Conservation (phyloP, 1,284 basidiomycete genomes). For the Bondarzewia mesenterica region DNA sequence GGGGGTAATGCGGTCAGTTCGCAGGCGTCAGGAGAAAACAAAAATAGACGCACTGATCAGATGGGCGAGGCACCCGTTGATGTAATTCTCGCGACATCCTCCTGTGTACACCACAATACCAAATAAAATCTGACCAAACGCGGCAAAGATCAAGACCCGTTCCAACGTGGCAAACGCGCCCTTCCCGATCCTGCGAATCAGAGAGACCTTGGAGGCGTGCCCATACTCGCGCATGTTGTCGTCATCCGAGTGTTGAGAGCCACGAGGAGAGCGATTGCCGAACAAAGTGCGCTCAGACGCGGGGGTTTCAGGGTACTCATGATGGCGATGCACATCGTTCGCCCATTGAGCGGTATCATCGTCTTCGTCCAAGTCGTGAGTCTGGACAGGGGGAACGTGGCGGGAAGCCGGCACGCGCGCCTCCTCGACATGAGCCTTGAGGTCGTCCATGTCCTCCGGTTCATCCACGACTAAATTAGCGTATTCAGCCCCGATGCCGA, state of each 20-base stretch:
- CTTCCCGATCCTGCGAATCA: conserved; percentile 34
- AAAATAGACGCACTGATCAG: conserved; percentile 68
- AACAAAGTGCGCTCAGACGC: conserved; percentile 50
- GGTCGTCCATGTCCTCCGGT: conserved; percentile 28
- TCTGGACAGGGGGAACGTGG: conserved; percentile 19
- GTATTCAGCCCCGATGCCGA: conserved; percentile 31
- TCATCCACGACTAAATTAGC: conserved; percentile 46
- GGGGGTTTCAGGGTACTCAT: conserved; percentile 29
- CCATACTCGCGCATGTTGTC: conserved; percentile 51
- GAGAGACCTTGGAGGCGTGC: conserved; percentile 3
- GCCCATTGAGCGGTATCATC: conserved; percentile 29
- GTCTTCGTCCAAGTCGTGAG: conserved; percentile 23
- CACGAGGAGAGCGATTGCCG: conserved; percentile 32
- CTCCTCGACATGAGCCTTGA: conserved; percentile 5
- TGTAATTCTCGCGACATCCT: conserved; percentile 67
- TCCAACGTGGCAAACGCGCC: conserved; percentile 47
- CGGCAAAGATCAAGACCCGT: conserved; percentile 59
- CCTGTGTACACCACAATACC: conserved; percentile 79
- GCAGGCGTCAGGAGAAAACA: neutral
- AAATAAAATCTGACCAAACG: conserved; percentile 53
- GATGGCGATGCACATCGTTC: conserved; percentile 29
- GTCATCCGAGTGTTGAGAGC: conserved; percentile 44
- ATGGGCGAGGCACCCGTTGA: conserved; percentile 87
- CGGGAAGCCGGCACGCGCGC: neutral
- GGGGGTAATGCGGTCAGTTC: conserved; percentile 7